Conservation (phyloP, 192 early-diverging fungal species). For the Coemansia sp. region DNA sequence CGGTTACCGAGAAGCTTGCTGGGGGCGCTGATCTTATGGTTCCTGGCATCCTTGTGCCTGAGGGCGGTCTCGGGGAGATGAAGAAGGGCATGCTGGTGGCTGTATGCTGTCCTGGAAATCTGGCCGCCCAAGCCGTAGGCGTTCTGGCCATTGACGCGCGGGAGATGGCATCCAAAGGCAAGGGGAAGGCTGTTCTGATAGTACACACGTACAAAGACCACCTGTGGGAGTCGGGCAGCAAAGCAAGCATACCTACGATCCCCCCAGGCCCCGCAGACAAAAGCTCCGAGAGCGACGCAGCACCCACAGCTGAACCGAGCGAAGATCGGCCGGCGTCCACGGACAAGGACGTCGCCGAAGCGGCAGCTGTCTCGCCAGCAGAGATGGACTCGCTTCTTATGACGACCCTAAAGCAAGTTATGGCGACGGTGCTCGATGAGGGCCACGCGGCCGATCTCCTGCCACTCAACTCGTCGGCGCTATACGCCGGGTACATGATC, state of each 20-base stretch:
- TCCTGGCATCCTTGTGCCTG: constrained; percentile 26
- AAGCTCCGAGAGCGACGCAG: not conserved
- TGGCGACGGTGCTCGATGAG: constrained; percentile 61
- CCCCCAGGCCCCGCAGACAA: not conserved
- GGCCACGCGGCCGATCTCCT: constrained; percentile 52
- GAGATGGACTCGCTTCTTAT: constrained; percentile 77
- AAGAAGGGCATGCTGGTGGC: constrained; percentile 26
- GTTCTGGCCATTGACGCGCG: constrained; percentile 53
- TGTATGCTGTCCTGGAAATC: constrained; percentile 22
- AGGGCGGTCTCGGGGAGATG: constrained; percentile 24
- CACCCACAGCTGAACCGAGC: not conserved
- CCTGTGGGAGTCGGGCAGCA: constrained; percentile 72
- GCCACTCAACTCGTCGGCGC: constrained; percentile 66
- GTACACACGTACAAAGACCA: constrained; percentile 71
- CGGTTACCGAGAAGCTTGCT: constrained; percentile 65
- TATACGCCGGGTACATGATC: constrained; percentile 74
- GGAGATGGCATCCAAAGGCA: constrained; percentile 51
- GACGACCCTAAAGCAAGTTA: constrained; percentile 59
- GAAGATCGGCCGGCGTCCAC: not conserved
- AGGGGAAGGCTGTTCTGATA: constrained; percentile 77
- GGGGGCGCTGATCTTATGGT: constrained; percentile 63
- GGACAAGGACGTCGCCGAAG: not conserved
- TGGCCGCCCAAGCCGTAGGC: constrained; percentile 57
- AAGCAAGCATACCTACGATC: constrained; percentile 55
- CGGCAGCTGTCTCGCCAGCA: constrained; percentile 6